A percentile compares a stretch with the other conserved stretches of the same genome.
These are phyloP conservation scores for Colletotrichum gloeosporioides DNA, from an alignment of 2,329 filamentous ascomycete species.

Conservation along the genomic window DNA sequence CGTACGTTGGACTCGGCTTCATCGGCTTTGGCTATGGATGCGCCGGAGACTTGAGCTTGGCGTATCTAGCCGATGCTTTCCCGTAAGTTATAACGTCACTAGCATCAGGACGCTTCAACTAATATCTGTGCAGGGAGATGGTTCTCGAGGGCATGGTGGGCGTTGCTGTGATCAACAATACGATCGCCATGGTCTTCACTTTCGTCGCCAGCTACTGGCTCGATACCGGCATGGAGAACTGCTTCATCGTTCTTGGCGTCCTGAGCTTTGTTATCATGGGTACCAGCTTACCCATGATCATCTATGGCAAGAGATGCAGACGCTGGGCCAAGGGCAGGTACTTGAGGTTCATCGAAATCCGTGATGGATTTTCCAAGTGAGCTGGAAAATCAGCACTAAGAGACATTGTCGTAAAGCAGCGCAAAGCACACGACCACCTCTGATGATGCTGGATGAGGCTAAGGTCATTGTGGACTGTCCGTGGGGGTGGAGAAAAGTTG, in stretches of 20 bases:
- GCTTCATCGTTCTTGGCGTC: constrained; percentile 57
- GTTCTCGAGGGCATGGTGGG: constrained; percentile 64
- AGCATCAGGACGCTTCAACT: not conserved
- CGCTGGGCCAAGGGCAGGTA: constrained; percentile 53
- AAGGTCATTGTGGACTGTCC: rapidly evolving
- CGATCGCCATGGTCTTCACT: constrained; percentile 58
- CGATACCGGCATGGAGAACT: constrained; percentile 47
- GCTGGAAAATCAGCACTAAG: not conserved
- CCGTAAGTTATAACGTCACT: constrained; percentile 29
- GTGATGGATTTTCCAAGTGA: constrained; percentile 39
- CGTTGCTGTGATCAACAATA: constrained; percentile 62
- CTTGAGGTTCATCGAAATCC: constrained; percentile 49
- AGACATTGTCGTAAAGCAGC: not conserved
- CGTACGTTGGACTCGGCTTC: constrained; percentile 61
- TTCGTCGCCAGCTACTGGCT: constrained; percentile 57
- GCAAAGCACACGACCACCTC: not conserved
- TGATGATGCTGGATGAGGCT: not conserved
- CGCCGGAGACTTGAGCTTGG: constrained; percentile 60
- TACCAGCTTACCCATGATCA: constrained; percentile 58
- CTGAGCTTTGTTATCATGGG: constrained; percentile 56
- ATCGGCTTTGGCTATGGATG: constrained; percentile 66
- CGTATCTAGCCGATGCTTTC: constrained; percentile 61
- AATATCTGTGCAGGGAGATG: constrained; percentile 42
- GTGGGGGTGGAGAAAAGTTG: not conserved
- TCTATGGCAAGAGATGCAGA: constrained; percentile 55